A percentile compares a stretch with the other conserved stretches of the same genome.
phyloP scores from a whole-genome alignment of 805 yeast species.

The Zygosaccharomyces kombuchaensis region DNA sequence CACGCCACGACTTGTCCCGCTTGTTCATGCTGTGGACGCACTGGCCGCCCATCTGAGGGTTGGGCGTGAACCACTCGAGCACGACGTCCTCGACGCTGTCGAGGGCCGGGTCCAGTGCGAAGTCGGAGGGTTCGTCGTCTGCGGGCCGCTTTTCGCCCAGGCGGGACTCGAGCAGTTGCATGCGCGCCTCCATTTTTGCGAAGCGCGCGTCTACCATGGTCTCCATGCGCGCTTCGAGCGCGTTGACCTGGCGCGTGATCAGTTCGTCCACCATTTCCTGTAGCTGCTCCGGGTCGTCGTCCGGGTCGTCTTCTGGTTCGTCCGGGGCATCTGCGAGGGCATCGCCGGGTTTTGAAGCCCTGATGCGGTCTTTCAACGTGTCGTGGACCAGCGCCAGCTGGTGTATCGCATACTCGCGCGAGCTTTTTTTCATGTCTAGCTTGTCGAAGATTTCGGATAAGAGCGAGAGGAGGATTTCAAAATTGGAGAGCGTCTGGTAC shows the following conservation, averaged over 20 bases:
- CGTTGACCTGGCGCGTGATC: slow-evolving; percentile 11
- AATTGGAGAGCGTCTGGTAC: slow-evolving; percentile 28
- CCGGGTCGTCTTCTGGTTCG: slow-evolving; percentile 11
- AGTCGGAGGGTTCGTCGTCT: slow-evolving; percentile 6
- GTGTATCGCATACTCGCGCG: slow-evolving; percentile 22
- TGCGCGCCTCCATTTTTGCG: slow-evolving; percentile 13
- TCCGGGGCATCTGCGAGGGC: slow-evolving; percentile 17
- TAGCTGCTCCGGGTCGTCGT: slow-evolving; percentile 25
- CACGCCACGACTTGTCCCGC: slow-evolving; percentile 30
- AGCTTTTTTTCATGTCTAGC: slow-evolving; percentile 28
- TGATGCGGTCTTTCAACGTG: slow-evolving; percentile 20
- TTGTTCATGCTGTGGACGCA: slow-evolving; percentile 35
- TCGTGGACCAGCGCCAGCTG: slow-evolving; percentile 26
- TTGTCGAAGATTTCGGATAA: slow-evolving; percentile 29
- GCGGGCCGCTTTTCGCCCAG: background rate
- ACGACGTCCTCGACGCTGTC: slow-evolving; percentile 26
- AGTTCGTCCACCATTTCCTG: slow-evolving; percentile 27
- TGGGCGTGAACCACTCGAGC: slow-evolving; percentile 36
- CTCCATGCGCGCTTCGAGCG: slow-evolving; percentile 17
- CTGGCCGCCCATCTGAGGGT: slow-evolving; percentile 25
- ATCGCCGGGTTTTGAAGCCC: slow-evolving; percentile 21
- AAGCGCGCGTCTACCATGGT: slow-evolving; percentile 10
- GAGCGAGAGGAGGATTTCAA: slow-evolving; percentile 22
- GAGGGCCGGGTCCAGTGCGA: slow-evolving; percentile 19
- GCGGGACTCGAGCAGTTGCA: slow-evolving; percentile 4